phyloP scores from a whole-genome alignment of 257 asterid genomes.

The Capsicum rhomboideum region DNA sequence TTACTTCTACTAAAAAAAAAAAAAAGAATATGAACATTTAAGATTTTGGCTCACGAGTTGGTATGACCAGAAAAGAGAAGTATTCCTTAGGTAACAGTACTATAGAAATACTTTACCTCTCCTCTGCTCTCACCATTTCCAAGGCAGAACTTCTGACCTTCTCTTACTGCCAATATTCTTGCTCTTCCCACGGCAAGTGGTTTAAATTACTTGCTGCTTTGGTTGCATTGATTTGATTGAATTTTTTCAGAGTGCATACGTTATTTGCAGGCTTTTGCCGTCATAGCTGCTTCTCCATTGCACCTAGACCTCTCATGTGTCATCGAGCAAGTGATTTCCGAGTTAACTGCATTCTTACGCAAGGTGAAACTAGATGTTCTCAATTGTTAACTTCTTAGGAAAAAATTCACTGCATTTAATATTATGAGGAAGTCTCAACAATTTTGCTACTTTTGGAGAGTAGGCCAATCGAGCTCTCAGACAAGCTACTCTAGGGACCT shows the following conservation, averaged over 20 bases:
- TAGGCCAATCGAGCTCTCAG: constrained; percentile 96
- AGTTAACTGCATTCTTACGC: constrained; percentile 89
- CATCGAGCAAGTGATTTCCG: constrained; percentile 82
- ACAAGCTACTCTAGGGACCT: constrained; percentile 93
- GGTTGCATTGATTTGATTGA: not conserved
- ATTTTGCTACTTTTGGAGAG: constrained; percentile 13
- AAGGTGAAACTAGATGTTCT: constrained; percentile 39
- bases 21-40: not conserved
- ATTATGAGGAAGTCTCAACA: not conserved
- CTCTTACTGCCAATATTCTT: not conserved
- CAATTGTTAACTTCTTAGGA: not conserved
- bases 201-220: not conserved
- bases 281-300: constrained; percentile 89
- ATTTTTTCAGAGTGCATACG: not conserved
- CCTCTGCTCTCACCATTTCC: not conserved
- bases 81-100: not conserved
- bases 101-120: not conserved
- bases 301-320: constrained; percentile 86
- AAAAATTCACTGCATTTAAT: not conserved
- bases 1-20: not conserved
- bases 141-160: not conserved
- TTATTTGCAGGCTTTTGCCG: constrained; percentile 82
- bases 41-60: not conserved
- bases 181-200: not conserved
- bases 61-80: not conserved